These are phyloP conservation scores for Plasmopara halstedii DNA, from an alignment of 352 stramenopile genomes.

Conservation along the genomic window DNA sequence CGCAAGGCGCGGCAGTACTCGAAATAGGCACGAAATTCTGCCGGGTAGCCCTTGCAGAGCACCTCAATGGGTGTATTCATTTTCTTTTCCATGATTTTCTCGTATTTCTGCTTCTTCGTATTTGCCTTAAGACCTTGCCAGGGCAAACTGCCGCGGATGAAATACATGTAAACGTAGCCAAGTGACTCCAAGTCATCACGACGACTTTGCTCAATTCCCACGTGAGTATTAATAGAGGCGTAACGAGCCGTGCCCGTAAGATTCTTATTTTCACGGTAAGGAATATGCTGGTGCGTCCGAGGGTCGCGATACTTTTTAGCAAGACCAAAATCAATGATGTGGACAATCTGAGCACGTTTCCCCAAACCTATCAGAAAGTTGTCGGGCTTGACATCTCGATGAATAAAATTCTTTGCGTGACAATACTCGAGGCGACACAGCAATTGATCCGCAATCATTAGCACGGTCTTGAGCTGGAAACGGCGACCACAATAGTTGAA, in stretches of 20 bases:
- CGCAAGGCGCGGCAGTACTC: constrained; percentile 85
- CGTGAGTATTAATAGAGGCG: constrained; percentile 98
- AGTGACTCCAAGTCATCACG: constrained; percentile 97
- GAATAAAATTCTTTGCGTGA: constrained; percentile 87
- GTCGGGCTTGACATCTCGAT: constrained; percentile 87
- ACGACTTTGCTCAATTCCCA: constrained; percentile 96
- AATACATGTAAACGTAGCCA: constrained; percentile 93
- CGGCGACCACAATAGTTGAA: constrained; percentile 86
- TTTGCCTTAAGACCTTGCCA: constrained; percentile 98
- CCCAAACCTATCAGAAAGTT: constrained; percentile 87
- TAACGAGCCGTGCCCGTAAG: constrained; percentile 96
- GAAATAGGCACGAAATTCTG: constrained; percentile 97
- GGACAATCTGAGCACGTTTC: constrained; percentile 78
- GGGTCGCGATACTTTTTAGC: constrained; percentile 88
- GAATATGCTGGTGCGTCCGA: constrained; percentile 86
- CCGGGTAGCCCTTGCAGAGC: constrained; percentile 91
- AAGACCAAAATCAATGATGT: constrained; percentile 87
- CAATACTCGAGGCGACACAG: constrained; percentile 83
- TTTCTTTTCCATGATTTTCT: constrained; percentile 99
- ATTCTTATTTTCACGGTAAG: constrained; percentile 88
- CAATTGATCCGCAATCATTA: constrained; percentile 90
- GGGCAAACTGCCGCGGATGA: constrained; percentile 91
- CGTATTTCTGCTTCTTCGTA: constrained; percentile 94
- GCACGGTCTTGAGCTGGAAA: constrained; percentile 94
- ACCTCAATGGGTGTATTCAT: constrained; percentile 91